A percentile compares a stretch with the other conserved stretches of the same genome.
These are phyloP conservation scores for Penicillium sp. DNA, from an alignment of 2,329 filamentous ascomycete species.

Conservation along the genomic window DNA sequence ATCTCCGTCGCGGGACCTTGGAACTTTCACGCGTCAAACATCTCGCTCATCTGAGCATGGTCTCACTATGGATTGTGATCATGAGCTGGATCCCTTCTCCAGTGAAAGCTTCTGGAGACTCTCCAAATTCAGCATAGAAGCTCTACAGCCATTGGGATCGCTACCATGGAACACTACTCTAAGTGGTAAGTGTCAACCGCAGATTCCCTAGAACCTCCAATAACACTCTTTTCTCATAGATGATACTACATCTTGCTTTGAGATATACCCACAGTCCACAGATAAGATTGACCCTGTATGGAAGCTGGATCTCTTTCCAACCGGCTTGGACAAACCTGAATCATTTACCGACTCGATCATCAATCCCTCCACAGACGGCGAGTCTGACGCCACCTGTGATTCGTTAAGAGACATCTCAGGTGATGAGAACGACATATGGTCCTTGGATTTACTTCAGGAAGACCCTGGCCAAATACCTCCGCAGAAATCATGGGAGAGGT, in stretches of 20 bases:
- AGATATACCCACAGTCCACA: conserved; percentile 20
- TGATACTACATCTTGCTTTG: conserved; percentile 20
- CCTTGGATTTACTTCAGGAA: conserved; percentile 25
- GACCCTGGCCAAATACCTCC: conserved; percentile 13
- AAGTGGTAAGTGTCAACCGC: conserved; percentile 28
- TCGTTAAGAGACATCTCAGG: conserved; percentile 4
- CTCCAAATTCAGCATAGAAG: conserved; percentile 39
- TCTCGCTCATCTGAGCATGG: conserved; percentile 14
- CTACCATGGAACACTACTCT: conserved; percentile 37
- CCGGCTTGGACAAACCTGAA: conserved; percentile 22
- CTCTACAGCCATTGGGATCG: conserved; percentile 37
- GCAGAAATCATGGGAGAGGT: conserved; percentile 44
- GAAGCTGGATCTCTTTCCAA: conserved; percentile 35
- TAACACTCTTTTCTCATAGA: conserved; percentile 10
- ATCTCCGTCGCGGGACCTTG: conserved; percentile 17
- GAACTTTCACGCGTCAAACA: conserved; percentile 9
- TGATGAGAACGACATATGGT: conserved; percentile 37
- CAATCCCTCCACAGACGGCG: conserved; percentile 19
- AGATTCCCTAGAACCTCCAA: not conserved
- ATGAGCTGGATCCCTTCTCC: conserved; percentile 33
- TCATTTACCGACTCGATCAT: conserved; percentile 23
- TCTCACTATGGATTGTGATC: conserved; percentile 30
- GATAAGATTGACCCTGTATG: conserved; percentile 29
- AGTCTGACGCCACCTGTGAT: conserved; percentile 12
- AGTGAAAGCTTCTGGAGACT: conserved; percentile 38